phyloP scores from a whole-genome alignment of 441 rosid species.

The Populus hybrid region DNA sequence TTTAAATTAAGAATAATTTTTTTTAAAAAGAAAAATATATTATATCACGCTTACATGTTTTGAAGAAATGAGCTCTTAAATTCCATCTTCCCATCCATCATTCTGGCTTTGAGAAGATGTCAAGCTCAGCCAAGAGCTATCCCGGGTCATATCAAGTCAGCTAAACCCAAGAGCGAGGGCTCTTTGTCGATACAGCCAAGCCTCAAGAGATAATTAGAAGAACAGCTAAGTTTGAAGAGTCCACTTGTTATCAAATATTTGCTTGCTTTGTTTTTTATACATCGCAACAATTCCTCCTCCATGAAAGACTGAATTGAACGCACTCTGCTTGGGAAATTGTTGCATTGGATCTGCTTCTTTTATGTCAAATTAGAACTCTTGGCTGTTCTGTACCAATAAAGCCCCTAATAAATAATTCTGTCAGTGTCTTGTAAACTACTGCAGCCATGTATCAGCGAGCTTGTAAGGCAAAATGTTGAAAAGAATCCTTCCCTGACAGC shows the following conservation, averaged over 20 bases:
- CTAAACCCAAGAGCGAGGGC: neutral
- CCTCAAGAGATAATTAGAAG: too few species aligned
- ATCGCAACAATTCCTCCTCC: neutral
- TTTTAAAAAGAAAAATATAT: too few species aligned
- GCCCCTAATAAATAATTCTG: too few species aligned
- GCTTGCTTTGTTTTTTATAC: neutral
- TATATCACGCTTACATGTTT: neutral
- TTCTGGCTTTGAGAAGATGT: neutral
- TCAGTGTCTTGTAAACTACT: neutral
- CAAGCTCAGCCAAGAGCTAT: neutral
- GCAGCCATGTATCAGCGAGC: neutral
- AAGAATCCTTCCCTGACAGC: neutral
- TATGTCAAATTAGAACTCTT: too few species aligned
- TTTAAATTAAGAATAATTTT: too few species aligned
- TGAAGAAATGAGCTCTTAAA: neutral
- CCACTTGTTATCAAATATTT: neutral
- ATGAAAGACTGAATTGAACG: neutral
- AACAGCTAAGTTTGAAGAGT: neutral
- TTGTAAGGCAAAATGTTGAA: neutral
- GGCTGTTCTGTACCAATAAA: too few species aligned
- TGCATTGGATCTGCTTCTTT: too few species aligned
- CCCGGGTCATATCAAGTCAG: neutral
- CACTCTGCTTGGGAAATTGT: too few species aligned
- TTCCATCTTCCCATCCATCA: neutral
- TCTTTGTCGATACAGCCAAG: too few species aligned